A percentile compares a stretch with the other conserved stretches of the same genome.
These are phyloP conservation scores for Neurospora cerealis DNA, from an alignment of 495 filamentous ascomycete genomes.

Conservation along the genomic window DNA sequence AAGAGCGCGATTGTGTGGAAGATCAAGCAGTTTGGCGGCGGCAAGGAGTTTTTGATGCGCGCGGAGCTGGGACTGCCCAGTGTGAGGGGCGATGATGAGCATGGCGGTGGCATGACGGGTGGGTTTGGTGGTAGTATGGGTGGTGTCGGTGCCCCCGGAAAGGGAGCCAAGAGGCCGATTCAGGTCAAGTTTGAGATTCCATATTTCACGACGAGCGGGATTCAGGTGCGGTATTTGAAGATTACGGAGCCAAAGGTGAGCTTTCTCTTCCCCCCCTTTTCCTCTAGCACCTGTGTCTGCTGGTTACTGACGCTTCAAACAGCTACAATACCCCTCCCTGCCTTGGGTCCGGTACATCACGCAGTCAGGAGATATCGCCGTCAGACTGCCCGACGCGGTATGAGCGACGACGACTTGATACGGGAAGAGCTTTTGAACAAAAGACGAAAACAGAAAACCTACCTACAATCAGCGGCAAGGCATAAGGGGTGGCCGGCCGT, in stretches of 20 bases:
- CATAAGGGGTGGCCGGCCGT: neutral
- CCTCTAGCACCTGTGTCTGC: too few species aligned
- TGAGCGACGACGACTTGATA: slow-evolving; percentile 24
- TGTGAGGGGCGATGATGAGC: slow-evolving; percentile 93
- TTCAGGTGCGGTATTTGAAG: slow-evolving; percentile 97
- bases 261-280: slow-evolving; percentile 2
- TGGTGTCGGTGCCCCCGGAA: slow-evolving; percentile 54
- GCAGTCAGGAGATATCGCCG: slow-evolving; percentile 90
- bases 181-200: slow-evolving; percentile 99
- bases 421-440: neutral
- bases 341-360: slow-evolving; percentile 99
- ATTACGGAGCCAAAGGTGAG: slow-evolving; percentile 98
- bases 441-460: neutral
- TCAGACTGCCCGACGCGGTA: slow-evolving; percentile 79
- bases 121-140: slow-evolving; percentile 97
- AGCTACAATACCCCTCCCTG: slow-evolving; percentile 96
- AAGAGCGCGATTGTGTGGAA: slow-evolving; percentile 98
- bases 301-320: neutral
- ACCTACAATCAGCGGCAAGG: neutral
- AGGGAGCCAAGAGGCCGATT: slow-evolving; percentile 86
- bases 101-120: slow-evolving; percentile 91
- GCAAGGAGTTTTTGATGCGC: slow-evolving; percentile 98
- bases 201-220: slow-evolving; percentile 97
- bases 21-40: slow-evolving; percentile 98
- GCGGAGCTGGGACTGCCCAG: slow-evolving; percentile 93